Evolutionary conservation across 1,284 basidiomycete species (phyloP), one percentile per base, ranked within the genome.

Genomic region (Puccinia hordei): DNA sequence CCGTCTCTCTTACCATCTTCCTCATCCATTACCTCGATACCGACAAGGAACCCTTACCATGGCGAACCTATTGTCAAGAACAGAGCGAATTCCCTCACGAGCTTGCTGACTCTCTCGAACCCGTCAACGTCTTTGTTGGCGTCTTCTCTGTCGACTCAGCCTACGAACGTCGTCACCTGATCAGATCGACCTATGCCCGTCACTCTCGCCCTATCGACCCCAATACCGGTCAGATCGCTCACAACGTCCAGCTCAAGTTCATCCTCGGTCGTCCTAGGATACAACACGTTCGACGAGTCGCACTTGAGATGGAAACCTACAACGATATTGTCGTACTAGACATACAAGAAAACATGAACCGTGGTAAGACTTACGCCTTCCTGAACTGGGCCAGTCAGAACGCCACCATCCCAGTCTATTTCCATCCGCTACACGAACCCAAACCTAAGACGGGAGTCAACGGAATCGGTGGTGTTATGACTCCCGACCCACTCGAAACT

Each of bases 1-100:
- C 85, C 17, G 80, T 85, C 55, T 76, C 82, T n/a, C 57, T 86
- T 27, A 88, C 88, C 8, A 89, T 93, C 81, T 88, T 93, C 77
- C 89, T 98, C 85, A 95, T 94, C 85, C 92, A 96, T 86, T 90
- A 95, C 82, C 90, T 98, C 84, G 95, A 98, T 85, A 94, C 95
- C 65, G 96, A 99, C 88, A 98, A 98, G 86, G 92, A 92, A 80
- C 92, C 94, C 19, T 87, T 96, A 41, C 95, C 95, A 61, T 99
- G 95, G 94, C 90, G 94, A 82, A 90, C 91, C 35, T 96, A 96
- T 85, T 98, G 96, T 86, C 84, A 84, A 66, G 83, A 84, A 57
- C 85, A 87, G 80, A 84, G 84, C 0, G 81, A 85, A 3, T 87
- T 87, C 81, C 86, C 86, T 6, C 86, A 87, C 83, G 83, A 83